Base-by-base conservation (phyloP, 2,329 filamentous ascomycete species). In the Lomentospora prolificans region DNA sequence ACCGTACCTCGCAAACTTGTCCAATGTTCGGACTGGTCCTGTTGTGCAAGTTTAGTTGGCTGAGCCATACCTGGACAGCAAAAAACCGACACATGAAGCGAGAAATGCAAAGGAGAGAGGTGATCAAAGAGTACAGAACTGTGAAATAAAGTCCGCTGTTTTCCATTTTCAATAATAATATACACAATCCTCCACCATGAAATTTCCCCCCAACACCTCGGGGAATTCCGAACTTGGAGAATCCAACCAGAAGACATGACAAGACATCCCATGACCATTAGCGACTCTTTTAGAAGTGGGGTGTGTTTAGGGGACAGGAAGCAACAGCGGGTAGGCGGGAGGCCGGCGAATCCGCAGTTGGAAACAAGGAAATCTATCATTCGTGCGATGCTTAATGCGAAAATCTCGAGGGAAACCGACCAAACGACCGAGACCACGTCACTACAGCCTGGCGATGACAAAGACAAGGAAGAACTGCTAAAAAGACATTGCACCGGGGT, bases 241-340 rank as follows among this genome's bases (percentile, higher is more conserved):
- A 48, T 48, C 44, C 44, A 48, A 48, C 44, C 22, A 48, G 44
- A 25, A 22, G 22, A 48, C 44, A 48, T 48, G 44, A 48, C 44
- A 48, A 48, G 44, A 48, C 44, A 48, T 48, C 44, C 44, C 17
- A 48, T 9, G 44, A 25, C 44, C 44, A 48, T 48, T 48, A 48
- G 24, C 44, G 24, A 25, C 44, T 48, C 22, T 25, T 48, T 12
- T 22, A 48, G 24, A 48, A 48, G 44, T 48, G 44, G 44, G 22
- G 44, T 22, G 41, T 17, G 44, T 22, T 48, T 48, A 48, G 19
- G 44, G 44, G 44, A 10, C 24, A 48, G 44, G 44, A 22, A 22
- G 24, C 44, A 22, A 22, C 17, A 48, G 44, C 4, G 22, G 17
- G 44, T 48, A 10, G 22, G 44, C 44, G 44, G 22, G 24, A 48